Percentiles rank a stretch among this genome's conserved stretches.
These are phyloP conservation scores for Prunus armeniaca DNA, from an alignment of 306 rosid genomes.

Conservation along the genomic window DNA sequence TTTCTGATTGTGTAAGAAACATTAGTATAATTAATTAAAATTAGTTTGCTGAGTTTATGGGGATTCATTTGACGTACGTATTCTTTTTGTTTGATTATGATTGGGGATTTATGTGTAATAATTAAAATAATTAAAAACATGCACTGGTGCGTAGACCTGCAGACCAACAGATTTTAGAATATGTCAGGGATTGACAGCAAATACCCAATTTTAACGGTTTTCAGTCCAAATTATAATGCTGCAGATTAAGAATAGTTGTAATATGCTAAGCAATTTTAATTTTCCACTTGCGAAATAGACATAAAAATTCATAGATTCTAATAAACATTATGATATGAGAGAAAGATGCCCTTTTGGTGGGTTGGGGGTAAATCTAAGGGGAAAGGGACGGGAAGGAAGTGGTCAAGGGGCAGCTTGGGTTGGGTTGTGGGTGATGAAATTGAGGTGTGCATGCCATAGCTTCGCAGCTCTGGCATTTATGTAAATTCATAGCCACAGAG, in stretches of 20 bases:
- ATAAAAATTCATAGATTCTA: background rate
- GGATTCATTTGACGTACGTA: background rate
- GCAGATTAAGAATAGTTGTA: no score
- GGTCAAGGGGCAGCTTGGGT: conserved; percentile 18
- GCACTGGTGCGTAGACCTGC: no score
- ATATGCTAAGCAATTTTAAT: no score
- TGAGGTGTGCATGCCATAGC: conserved; percentile 17
- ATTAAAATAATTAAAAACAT: no score
- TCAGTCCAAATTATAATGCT: background rate
- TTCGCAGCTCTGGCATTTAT: background rate
- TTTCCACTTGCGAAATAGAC: no score
- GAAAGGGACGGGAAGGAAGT: conserved; percentile 32
- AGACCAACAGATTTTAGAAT: background rate
- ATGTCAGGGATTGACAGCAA: background rate
- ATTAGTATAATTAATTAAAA: background rate
- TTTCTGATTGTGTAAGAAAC: background rate
- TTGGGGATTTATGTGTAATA: background rate
- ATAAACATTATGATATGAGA: background rate
- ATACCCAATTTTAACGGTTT: background rate
- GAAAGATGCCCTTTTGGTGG: no score
- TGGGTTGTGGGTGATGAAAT: conserved; percentile 31
- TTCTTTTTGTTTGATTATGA: background rate
- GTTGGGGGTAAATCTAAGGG: conserved; percentile 14
- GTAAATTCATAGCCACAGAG: conserved; percentile 20
- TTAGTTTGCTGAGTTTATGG: background rate